These are phyloP conservation scores for Fusarium domesticum DNA, from an alignment of 2,329 filamentous ascomycete species.

Conservation along the genomic window DNA sequence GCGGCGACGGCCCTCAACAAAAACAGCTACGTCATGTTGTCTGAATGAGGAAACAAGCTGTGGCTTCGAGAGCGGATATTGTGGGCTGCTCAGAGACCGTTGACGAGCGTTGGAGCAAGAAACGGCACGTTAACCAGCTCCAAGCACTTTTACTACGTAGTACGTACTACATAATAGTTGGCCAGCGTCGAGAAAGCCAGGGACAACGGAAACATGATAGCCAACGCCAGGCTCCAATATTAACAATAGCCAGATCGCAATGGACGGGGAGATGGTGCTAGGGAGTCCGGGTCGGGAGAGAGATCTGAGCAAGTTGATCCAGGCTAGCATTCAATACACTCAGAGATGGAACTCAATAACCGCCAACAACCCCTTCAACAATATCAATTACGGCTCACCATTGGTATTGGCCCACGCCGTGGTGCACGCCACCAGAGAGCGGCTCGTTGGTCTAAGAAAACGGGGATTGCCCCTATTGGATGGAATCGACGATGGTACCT, in stretches of 20 bases:
- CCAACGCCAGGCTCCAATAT: no score
- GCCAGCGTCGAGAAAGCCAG: no score
- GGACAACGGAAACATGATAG: no score
- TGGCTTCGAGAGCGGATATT: background rate
- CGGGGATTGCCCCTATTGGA: constrained; percentile 25
- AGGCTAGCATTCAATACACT: background rate
- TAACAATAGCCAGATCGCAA: no score
- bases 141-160: background rate
- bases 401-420: constrained; percentile 10
- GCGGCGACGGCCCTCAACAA: background rate
- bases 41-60: constrained; percentile 4
- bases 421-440: constrained; percentile 18
- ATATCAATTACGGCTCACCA: constrained; percentile 3
- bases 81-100: constrained; percentile 3
- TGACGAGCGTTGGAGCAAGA: constrained; percentile 3
- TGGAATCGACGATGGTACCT: constrained; percentile 19
- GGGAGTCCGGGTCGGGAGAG: no score
- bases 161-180: no score
- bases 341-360: no score
- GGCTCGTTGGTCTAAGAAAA: constrained; percentile 19
- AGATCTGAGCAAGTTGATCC: no score
- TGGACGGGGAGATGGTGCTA: no score
- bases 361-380: background rate
- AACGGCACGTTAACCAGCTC: background rate
- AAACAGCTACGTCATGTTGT: constrained; percentile 14